Percentiles rank a stretch among this genome's conserved stretches.
Evolutionary conservation across 164 flowering plant species (phyloP).

Genomic region (Aristolochia fimbriata): DNA sequence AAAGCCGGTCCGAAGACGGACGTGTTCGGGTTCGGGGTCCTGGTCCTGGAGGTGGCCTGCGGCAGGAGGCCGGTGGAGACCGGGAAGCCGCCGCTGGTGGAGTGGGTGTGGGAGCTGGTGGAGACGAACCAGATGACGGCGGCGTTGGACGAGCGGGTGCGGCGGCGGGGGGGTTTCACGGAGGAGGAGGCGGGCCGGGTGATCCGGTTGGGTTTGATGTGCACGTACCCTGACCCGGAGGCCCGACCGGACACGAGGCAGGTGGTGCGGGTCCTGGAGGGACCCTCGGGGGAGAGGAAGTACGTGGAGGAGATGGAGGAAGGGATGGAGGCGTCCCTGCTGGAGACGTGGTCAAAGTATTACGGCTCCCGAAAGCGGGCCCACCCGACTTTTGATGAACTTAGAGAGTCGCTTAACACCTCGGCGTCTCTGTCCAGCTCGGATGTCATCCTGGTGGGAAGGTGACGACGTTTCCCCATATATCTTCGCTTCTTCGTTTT

Average conservation of each 20-base stretch:
- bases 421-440: constrained; percentile 20
- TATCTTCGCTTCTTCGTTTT: no score
- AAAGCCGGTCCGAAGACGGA: constrained; percentile 31
- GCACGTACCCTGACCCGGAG: constrained; percentile 27
- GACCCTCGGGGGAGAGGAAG: not conserved
- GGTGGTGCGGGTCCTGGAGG: constrained; percentile 29
- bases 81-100: constrained; percentile 27
- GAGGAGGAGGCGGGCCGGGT: constrained; percentile 25
- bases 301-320: constrained; percentile 7
- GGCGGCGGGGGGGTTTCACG: constrained; percentile 9
- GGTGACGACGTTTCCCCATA: constrained; percentile 13
- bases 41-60: constrained; percentile 31
- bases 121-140: constrained; percentile 18
- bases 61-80: constrained; percentile 34
- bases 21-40: constrained; percentile 38
- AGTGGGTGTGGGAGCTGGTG: constrained; percentile 30
- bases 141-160: constrained; percentile 28
- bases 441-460: constrained; percentile 19
- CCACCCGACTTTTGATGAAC: constrained; percentile 29
- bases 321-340: constrained; percentile 17
- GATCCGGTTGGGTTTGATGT: constrained; percentile 31
- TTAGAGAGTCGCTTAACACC: constrained; percentile 15
- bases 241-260: constrained; percentile 38
- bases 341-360: constrained; percentile 18
- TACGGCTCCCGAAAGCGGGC: not conserved